Evolutionary conservation across 805 yeast species (phyloP).

Genomic region (Wickerhamomyces hampshirensis): DNA sequence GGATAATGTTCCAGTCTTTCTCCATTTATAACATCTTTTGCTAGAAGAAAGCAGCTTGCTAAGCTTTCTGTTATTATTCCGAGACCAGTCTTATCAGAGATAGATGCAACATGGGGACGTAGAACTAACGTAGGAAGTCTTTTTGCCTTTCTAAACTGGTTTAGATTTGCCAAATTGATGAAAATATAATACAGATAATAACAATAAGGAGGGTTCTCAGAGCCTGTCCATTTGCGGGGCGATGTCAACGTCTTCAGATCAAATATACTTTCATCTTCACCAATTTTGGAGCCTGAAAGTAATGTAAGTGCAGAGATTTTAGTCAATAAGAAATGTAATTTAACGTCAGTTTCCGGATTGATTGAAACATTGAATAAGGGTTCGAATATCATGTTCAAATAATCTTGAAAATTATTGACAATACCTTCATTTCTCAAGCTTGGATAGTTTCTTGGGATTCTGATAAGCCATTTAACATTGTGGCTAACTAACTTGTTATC

Average conservation of each 20-base stretch:
- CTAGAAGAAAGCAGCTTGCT: constrained; percentile 20
- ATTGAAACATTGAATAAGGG: constrained; percentile 28
- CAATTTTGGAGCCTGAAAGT: constrained; percentile 20
- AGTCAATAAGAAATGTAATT: constrained; percentile 28
- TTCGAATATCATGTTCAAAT: constrained; percentile 27
- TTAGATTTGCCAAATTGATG: constrained; percentile 19
- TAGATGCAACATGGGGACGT: constrained; percentile 22
- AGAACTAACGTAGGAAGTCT: constrained; percentile 15
- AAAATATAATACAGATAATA: constrained; percentile 34
- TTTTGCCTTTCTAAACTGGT: constrained; percentile 16
- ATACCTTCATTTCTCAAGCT: constrained; percentile 17
- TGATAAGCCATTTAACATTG: constrained; percentile 35
- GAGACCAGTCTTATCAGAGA: constrained; percentile 19
- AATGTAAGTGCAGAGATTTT: constrained; percentile 31
- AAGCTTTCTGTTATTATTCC: constrained; percentile 24
- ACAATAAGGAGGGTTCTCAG: constrained; percentile 35
- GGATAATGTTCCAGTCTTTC: constrained; percentile 22
- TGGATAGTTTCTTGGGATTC: constrained; percentile 29
- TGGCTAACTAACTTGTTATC: constrained; percentile 34
- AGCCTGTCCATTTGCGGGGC: constrained; percentile 30
- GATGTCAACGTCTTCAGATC: constrained; percentile 14
- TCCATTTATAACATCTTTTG: constrained; percentile 22
- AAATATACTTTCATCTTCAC: constrained; percentile 15
- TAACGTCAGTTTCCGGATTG: constrained; percentile 21
- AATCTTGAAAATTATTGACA: constrained; percentile 29